Evolutionary conservation across 2,329 filamentous ascomycete species (phyloP), one percentile per base, ranked within the genome.

Genomic region (Colletotrichum tropicale): DNA sequence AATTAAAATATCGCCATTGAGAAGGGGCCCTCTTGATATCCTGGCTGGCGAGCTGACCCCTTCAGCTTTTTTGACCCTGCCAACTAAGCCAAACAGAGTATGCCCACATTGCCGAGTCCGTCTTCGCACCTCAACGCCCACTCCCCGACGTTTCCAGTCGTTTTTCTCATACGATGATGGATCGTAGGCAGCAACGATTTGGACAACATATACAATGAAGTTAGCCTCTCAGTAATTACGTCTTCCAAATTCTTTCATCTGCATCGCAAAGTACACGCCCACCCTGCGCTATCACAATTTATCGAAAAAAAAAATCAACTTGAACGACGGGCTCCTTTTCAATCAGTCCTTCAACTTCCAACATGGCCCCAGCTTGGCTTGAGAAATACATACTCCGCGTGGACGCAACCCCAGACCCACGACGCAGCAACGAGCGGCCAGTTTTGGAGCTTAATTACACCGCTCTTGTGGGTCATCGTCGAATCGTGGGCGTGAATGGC

Each of bases 331-430:
- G 36, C 55, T 16, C 38, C 15, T 3, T 10, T 30, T 32, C 62
- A 66, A 66, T 8, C 36, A 66, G 18, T 18, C 16, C 34, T 3
- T 30, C 64, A 24, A 24, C 30, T 18, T 28, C 28, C 16, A 69
- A 24, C 12, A 73, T 73, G 70, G 64, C 70, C n/a, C 55, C 70
- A n/a, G 64, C 32, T 15, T 73, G 70, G 70, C 70, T 73, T 10
- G 70, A 73, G 58, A 72, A 73, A 13, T 32, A 30, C 34, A 68
- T 73, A 21, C 64, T 73, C 48, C 64, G 65, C 28, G 18, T 5
- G n/a, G 64, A 73, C 64, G 16, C 64, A 18, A 69, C 48, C 15
- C 70, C 70, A 6, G 70, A 73, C 26, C 34, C 65, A 26, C 70
- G 48, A 30, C 70, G 70, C 70, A 73, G 24, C 30, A 60, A 15